Evolutionary conservation across 495 filamentous ascomycete genomes (phyloP).

Genomic region (Xylaria venustula): DNA sequence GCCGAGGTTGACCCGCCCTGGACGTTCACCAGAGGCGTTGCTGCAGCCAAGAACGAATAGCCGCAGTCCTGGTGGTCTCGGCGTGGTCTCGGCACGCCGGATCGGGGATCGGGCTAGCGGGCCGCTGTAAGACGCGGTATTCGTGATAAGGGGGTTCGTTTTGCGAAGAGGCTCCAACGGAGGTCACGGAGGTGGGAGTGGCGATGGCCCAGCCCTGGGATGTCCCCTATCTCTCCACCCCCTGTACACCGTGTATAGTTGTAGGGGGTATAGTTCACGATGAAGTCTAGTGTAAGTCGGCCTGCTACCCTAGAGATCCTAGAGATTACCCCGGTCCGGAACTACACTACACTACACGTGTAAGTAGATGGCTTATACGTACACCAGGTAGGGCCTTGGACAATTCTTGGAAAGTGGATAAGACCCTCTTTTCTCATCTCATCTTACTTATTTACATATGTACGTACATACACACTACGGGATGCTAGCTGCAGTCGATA

Average conservation of each 20-base stretch:
- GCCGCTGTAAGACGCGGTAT: slow-evolving; percentile 3
- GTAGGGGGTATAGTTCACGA: too few relatives aligned
- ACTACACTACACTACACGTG: too few relatives aligned
- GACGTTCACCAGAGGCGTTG: background rate
- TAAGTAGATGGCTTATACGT: too few relatives aligned
- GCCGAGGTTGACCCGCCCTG: slow-evolving; percentile 9
- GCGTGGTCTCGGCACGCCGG: slow-evolving; percentile 13
- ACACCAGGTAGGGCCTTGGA: too few relatives aligned
- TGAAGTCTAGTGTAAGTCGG: too few relatives aligned
- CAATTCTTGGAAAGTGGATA: slow-evolving; percentile 8
- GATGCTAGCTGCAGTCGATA: too few relatives aligned
- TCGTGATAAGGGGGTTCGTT: background rate
- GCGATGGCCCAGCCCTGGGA: too few relatives aligned
- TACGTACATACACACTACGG: background rate
- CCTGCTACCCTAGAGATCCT: too few relatives aligned
- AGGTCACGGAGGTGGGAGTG: background rate
- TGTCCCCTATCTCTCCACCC: too few relatives aligned
- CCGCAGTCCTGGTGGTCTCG: background rate
- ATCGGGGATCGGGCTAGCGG: slow-evolving; percentile 8
- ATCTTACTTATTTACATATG: background rate
- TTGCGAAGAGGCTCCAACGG: background rate
- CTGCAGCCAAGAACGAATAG: slow-evolving; percentile 13
- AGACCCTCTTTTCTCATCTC: slow-evolving; percentile 8
- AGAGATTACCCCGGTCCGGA: too few relatives aligned
- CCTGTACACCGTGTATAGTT: too few relatives aligned